phyloP scores from a whole-genome alignment of 805 yeast species.

The Tetrapisispora fleetii region DNA sequence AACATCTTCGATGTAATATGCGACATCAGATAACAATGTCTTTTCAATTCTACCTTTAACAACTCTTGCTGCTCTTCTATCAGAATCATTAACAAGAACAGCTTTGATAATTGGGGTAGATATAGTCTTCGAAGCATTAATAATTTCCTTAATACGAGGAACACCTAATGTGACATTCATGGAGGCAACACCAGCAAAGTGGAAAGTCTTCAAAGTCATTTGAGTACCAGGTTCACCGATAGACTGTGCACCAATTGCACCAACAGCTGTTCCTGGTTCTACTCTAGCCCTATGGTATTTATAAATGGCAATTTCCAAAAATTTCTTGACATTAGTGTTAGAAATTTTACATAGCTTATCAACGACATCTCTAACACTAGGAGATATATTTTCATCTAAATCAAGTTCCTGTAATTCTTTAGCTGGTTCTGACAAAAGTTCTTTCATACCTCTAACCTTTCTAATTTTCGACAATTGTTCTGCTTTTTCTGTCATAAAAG shows the following conservation, averaged over 20 bases:
- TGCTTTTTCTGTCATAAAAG: slow-evolving; percentile 51
- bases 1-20: slow-evolving; percentile 86
- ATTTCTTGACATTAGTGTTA: slow-evolving; percentile 45
- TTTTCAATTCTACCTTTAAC: slow-evolving; percentile 96
- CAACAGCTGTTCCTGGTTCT: slow-evolving; percentile 98
- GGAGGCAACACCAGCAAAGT: slow-evolving; percentile 98
- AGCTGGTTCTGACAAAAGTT: slow-evolving; percentile 34
- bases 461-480: slow-evolving; percentile 46
- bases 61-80: slow-evolving; percentile 96
- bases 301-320: slow-evolving; percentile 63
- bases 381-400: slow-evolving; percentile 31
- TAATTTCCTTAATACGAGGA: slow-evolving; percentile 97
- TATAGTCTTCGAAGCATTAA: slow-evolving; percentile 89
- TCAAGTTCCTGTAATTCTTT: slow-evolving; percentile 37
- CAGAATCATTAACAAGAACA: slow-evolving; percentile 81
- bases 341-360: slow-evolving; percentile 63
- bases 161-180: slow-evolving; percentile 99
- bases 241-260: slow-evolving; percentile 98
- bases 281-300: slow-evolving; percentile 87
- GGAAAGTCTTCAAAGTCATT: slow-evolving; percentile 94
- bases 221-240: slow-evolving; percentile 99
- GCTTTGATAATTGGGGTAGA: slow-evolving; percentile 97
- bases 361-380: slow-evolving; percentile 37
- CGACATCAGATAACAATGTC: slow-evolving; percentile 77
- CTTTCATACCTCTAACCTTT: slow-evolving; percentile 40